Evolutionary conservation across 1,139 yeast species (phyloP).

Genomic region (Geotrichum cucujoidarum): DNA sequence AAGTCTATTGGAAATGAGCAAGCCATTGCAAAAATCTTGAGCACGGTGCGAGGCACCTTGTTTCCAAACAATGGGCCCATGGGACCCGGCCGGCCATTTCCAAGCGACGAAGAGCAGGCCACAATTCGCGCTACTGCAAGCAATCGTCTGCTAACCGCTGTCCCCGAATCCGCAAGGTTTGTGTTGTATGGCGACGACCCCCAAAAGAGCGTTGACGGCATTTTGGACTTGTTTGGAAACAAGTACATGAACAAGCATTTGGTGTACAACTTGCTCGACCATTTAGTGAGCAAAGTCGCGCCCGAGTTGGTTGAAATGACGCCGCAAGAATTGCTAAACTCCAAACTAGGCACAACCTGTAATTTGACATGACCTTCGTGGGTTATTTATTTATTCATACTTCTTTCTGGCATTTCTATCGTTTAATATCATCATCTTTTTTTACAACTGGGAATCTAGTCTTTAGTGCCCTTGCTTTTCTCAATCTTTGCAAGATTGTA

Average conservation of each 20-base stretch:
- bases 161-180: conserved; percentile 22
- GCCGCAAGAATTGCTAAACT: conserved; percentile 35
- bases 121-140: conserved; percentile 24
- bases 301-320: conserved; percentile 42
- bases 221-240: conserved; percentile 39
- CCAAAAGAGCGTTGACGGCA: conserved; percentile 30
- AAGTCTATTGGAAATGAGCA: conserved; percentile 22
- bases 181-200: conserved; percentile 29
- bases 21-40: conserved; percentile 29
- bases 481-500: too few species aligned
- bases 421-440: not conserved
- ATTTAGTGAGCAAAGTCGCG: conserved; percentile 36
- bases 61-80: conserved; percentile 41
- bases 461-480: too few species aligned
- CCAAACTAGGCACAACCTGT: conserved; percentile 3
- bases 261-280: conserved; percentile 40
- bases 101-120: conserved; percentile 29
- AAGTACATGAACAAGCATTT: conserved; percentile 42
- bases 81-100: conserved; percentile 41
- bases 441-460: too few species aligned
- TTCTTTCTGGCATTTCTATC: not conserved
- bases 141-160: conserved; percentile 23
- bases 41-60: conserved; percentile 33
- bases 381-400: not conserved
- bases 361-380: not conserved